Evolutionary conservation across 495 filamentous ascomycete species (phyloP).

Genomic region (Talaromyces trachyspermus): DNA sequence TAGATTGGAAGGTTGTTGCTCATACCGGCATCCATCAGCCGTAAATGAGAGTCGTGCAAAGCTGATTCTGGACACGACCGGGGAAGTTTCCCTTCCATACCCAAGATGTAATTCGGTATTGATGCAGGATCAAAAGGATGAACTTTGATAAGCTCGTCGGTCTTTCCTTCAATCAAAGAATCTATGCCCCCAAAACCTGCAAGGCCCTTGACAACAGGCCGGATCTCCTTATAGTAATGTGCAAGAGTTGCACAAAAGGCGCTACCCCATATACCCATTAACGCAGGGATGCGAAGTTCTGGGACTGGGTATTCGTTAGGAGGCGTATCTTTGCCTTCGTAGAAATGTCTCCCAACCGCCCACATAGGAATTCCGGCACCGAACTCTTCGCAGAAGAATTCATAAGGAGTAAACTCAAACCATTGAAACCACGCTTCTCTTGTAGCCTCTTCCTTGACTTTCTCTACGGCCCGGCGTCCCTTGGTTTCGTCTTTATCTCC

Average conservation of each 20-base stretch:
- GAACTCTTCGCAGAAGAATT: constrained; percentile 92
- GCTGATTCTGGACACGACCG: constrained; percentile 67
- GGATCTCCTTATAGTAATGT: constrained; percentile 92
- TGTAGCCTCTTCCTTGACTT: constrained; percentile 54
- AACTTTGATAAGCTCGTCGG: constrained; percentile 75
- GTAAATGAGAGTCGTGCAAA: constrained; percentile 59
- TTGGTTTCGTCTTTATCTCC: constrained; percentile 27
- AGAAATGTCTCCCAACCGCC: constrained; percentile 79
- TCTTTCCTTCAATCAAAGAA: constrained; percentile 72
- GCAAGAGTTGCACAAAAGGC: constrained; percentile 92
- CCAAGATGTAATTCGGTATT: constrained; percentile 80
- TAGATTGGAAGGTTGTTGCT: constrained; percentile 96
- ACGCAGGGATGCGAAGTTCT: constrained; percentile 68
- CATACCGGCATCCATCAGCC: constrained; percentile 97
- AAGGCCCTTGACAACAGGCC: constrained; percentile 66
- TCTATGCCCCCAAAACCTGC: constrained; percentile 73
- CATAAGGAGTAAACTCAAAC: constrained; percentile 95
- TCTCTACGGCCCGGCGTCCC: constrained; percentile 33
- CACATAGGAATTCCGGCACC: constrained; percentile 89
- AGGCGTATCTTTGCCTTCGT: constrained; percentile 58
- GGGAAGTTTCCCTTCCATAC: constrained; percentile 69
- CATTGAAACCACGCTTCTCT: constrained; percentile 92
- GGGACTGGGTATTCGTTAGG: constrained; percentile 58
- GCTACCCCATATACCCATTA: constrained; percentile 90
- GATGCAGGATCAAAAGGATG: constrained; percentile 87